A percentile compares a stretch with the other conserved stretches of the same genome.
phyloP scores from a whole-genome alignment of 208 protist species.

The Herpetomonas tarakana region DNA sequence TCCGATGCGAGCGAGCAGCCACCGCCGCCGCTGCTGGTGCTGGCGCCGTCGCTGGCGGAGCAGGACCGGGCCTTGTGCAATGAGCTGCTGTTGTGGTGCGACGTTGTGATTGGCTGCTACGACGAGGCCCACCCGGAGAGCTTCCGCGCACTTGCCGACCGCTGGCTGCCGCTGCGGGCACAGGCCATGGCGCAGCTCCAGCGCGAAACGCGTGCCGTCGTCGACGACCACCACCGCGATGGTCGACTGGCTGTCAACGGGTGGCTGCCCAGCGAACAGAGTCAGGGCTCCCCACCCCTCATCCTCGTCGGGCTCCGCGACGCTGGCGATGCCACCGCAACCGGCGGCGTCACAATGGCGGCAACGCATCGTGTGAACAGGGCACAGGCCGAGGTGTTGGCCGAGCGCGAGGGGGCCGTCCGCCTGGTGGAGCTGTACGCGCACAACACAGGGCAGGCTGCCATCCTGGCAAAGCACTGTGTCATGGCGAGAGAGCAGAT shows the following conservation, averaged over 20 bases:
- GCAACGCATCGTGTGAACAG: slow-evolving; percentile 13
- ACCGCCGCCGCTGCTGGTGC: slow-evolving; percentile 17
- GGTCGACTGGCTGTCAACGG: neutral
- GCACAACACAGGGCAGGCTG: slow-evolving; percentile 11
- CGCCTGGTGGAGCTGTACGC: slow-evolving; percentile 42
- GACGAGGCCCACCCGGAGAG: slow-evolving; percentile 10
- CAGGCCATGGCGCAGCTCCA: slow-evolving; percentile 12
- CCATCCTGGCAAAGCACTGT: slow-evolving; percentile 17
- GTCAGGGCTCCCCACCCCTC: slow-evolving; percentile 7
- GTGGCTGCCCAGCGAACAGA: slow-evolving; percentile 6
- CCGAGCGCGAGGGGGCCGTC: slow-evolving; percentile 30
- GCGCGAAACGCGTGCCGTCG: slow-evolving; percentile 8
- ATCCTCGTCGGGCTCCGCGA: slow-evolving; percentile 28
- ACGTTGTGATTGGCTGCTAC: slow-evolving; percentile 41
- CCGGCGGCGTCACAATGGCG: neutral
- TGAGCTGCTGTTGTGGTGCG: slow-evolving; percentile 37
- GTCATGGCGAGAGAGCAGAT: slow-evolving; percentile 10
- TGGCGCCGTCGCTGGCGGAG: slow-evolving; percentile 17
- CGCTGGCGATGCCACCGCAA: slow-evolving; percentile 12
- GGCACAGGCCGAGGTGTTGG: slow-evolving; percentile 20
- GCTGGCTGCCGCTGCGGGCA: slow-evolving; percentile 11
- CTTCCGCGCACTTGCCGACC: slow-evolving; percentile 14
- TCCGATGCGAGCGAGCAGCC: slow-evolving; percentile 15
- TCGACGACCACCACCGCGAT: neutral
- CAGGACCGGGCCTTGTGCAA: slow-evolving; percentile 18